A percentile compares a stretch with the other conserved stretches of the same genome.
These are phyloP conservation scores for Xylaria sp. DNA, from an alignment of 2,329 filamentous ascomycete genomes.

Conservation along the genomic window DNA sequence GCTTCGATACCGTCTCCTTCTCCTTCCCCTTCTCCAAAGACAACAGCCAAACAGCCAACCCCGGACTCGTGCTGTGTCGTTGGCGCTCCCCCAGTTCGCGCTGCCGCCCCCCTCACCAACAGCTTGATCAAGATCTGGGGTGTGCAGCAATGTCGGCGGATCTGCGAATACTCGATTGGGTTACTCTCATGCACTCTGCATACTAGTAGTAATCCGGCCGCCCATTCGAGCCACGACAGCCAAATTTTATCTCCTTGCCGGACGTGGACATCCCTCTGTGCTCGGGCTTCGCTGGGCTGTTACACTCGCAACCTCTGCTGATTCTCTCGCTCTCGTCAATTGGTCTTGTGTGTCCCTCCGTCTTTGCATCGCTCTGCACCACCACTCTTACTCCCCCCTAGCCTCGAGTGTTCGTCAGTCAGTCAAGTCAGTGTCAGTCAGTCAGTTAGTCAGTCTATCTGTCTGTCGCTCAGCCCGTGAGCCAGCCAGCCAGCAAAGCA, in stretches of 20 bases:
- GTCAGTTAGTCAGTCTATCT: neutral
- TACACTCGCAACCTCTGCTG: constrained; percentile 41
- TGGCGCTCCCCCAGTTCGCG: constrained; percentile 14
- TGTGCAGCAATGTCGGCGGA: constrained; percentile 44
- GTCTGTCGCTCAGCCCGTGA: neutral
- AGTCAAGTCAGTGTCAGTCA: neutral
- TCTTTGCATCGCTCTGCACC: constrained; percentile 36
- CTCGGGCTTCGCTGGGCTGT: constrained; percentile 47
- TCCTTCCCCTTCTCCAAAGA: too few relatives aligned
- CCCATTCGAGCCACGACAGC: constrained; percentile 53
- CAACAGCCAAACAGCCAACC: too few relatives aligned
- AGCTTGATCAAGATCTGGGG: constrained; percentile 36
- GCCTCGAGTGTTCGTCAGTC: constrained; percentile 1
- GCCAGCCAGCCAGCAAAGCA: neutral
- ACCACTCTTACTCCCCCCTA: constrained; percentile 18
- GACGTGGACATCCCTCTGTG: constrained; percentile 48
- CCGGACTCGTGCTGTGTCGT: constrained; percentile 3
- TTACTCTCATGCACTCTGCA: constrained; percentile 50
- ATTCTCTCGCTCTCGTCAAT: constrained; percentile 41
- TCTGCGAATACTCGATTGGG: constrained; percentile 50
- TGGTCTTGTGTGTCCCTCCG: constrained; percentile 38
- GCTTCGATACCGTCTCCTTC: neutral
- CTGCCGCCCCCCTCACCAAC: constrained; percentile 24
- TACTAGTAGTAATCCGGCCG: constrained; percentile 47
- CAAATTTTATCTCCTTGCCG: constrained; percentile 46